These are phyloP conservation scores for Yarrowia keelungensis DNA, from an alignment of 805 yeast genomes.

Conservation along the genomic window DNA sequence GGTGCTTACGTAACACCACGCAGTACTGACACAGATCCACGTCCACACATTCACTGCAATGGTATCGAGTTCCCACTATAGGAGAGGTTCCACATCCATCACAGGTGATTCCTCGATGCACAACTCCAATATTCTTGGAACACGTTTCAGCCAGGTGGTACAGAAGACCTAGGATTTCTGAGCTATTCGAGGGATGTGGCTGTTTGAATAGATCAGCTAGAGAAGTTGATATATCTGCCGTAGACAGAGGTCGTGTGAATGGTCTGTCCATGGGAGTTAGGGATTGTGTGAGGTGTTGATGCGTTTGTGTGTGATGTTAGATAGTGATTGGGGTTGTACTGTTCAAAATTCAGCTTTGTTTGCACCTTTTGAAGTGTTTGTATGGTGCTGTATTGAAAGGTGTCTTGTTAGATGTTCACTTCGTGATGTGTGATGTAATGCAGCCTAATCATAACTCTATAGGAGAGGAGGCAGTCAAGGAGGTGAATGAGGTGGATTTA, in stretches of 20 bases:
- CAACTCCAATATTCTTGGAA: slow-evolving; percentile 42
- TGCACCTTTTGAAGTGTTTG: too few relatives aligned
- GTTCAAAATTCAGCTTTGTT: too few relatives aligned
- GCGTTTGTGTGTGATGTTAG: neutral
- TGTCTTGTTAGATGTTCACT: too few relatives aligned
- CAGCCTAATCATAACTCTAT: slow-evolving; percentile 1
- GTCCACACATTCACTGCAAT: slow-evolving; percentile 60
- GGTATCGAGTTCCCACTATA: slow-evolving; percentile 57
- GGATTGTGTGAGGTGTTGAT: neutral
- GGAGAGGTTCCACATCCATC: slow-evolving; percentile 49
- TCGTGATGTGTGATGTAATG: neutral
- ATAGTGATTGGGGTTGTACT: too few relatives aligned
- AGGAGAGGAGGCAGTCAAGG: too few relatives aligned
- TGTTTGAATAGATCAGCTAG: slow-evolving; percentile 13
- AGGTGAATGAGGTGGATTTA: too few relatives aligned
- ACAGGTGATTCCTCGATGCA: slow-evolving; percentile 49
- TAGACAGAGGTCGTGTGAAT: slow-evolving; percentile 7
- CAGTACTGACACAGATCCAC: slow-evolving; percentile 61
- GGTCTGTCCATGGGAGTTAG: slow-evolving; percentile 19
- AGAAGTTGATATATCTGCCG: slow-evolving; percentile 10
- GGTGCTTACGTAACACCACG: slow-evolving; percentile 47
- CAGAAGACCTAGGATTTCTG: slow-evolving; percentile 42
- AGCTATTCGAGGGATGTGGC: slow-evolving; percentile 34
- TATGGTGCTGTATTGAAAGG: too few relatives aligned
- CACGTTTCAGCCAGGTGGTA: slow-evolving; percentile 45